Conservation (phyloP, 2,329 filamentous ascomycete species). For the Ophiostoma perfectum region DNA sequence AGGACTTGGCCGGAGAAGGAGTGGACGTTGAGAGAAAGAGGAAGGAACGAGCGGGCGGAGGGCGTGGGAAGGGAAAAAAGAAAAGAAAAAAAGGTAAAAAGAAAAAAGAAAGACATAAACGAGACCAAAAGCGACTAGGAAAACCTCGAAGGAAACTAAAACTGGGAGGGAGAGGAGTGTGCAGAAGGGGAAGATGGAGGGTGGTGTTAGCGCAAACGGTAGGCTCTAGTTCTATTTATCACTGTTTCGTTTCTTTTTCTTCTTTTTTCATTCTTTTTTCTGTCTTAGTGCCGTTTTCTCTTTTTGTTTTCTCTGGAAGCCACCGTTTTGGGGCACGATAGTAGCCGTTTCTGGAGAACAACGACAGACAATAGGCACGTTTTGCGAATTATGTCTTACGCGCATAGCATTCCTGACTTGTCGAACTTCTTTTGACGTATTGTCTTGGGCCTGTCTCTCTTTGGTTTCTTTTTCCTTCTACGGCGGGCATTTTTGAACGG, state of each 20-base stretch:
- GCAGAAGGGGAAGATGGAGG: slow-evolving; percentile 10
- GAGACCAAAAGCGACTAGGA: slow-evolving; percentile 6
- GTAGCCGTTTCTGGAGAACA: neutral
- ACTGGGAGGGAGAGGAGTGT: slow-evolving; percentile 3
- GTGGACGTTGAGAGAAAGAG: slow-evolving; percentile 9
- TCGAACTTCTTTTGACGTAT: neutral
- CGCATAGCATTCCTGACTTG: neutral
- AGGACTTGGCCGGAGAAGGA: slow-evolving; percentile 15
- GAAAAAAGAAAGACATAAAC: slow-evolving; percentile 4
- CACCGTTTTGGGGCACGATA: neutral
- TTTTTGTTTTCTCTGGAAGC: neutral
- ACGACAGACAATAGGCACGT: neutral
- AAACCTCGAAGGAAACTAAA: neutral
- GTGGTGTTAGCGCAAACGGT: slow-evolving; percentile 13
- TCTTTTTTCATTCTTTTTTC: neutral
- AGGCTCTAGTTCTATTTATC: neutral
- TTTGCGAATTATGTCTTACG: neutral
- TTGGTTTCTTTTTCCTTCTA: neutral
- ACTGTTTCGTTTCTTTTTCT: neutral
- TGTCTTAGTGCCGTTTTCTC: neutral
- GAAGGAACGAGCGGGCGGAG: slow-evolving; percentile 5
- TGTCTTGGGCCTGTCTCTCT: slow-evolving; percentile 6
- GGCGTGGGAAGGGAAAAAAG: neutral
- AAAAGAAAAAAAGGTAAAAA: neutral
- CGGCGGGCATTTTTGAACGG: neutral